These are phyloP conservation scores for Perkinsus chesapeaki DNA, from an alignment of 169 alveolate species.

Conservation along the genomic window DNA sequence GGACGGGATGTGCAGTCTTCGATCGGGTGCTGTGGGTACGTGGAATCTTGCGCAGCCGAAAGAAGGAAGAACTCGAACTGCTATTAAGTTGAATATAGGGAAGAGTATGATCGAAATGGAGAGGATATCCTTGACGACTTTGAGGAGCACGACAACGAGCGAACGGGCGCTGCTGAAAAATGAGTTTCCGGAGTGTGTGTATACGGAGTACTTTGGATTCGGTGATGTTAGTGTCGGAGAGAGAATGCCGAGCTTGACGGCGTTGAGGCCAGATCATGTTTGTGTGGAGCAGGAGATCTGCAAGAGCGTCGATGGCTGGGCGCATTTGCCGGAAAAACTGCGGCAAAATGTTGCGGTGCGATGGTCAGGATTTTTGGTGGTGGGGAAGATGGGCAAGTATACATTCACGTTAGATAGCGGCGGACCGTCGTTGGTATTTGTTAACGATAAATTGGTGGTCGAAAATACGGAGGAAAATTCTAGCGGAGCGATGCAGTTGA, in stretches of 20 bases:
- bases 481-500: background rate
- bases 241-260: background rate
- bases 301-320: background rate
- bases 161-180: conserved; percentile 13
- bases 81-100: conserved; percentile 6
- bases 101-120: conserved; percentile 28
- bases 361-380: conserved; percentile 3
- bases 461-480: background rate
- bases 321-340: background rate
- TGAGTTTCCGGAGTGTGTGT: background rate
- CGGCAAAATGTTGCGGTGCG: background rate
- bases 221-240: conserved; percentile 15
- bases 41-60: conserved; percentile 30
- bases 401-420: conserved; percentile 13
- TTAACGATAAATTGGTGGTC: background rate
- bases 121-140: conserved; percentile 34
- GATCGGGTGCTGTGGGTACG: conserved; percentile 28
- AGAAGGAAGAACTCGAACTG: conserved; percentile 13
- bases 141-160: conserved; percentile 21
- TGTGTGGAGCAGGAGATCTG: background rate
- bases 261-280: background rate
- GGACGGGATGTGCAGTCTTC: conserved; percentile 24
- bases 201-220: conserved; percentile 25
- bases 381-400: conserved; percentile 37
- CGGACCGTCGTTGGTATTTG: background rate